phyloP scores from a whole-genome alignment of 2,329 filamentous ascomycete species.

The Bimuria novae-zelandiae region DNA sequence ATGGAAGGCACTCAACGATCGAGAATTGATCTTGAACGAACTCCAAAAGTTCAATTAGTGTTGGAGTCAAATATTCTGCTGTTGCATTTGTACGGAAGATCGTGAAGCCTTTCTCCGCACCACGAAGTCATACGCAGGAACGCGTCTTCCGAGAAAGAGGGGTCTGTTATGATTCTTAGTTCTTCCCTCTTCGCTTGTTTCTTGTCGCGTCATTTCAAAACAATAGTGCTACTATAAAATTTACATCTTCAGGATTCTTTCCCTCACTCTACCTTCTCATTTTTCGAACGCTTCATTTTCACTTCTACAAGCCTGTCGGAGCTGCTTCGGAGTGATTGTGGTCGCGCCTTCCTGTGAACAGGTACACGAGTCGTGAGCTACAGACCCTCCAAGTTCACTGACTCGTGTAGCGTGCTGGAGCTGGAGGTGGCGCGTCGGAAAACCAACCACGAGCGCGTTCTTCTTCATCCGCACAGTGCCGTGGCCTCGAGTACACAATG shows the following conservation, averaged over 20 bases:
- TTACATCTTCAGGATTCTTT: too few relatives aligned
- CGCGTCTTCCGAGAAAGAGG: constrained; percentile 10
- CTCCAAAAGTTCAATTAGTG: neutral
- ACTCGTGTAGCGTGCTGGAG: constrained; percentile 16
- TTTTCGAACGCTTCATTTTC: too few relatives aligned
- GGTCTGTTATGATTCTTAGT: neutral
- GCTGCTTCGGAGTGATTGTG: neutral
- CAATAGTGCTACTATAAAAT: too few relatives aligned
- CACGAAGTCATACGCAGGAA: neutral
- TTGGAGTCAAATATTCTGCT: neutral
- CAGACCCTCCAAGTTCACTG: constrained; percentile 10
- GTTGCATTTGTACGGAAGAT: constrained; percentile 11
- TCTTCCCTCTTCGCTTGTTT: too few relatives aligned
- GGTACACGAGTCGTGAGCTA: constrained; percentile 8
- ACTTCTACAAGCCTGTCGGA: too few relatives aligned
- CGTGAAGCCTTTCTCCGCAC: constrained; percentile 14
- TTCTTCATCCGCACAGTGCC: too few relatives aligned
- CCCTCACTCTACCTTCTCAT: too few relatives aligned
- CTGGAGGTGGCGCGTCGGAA: constrained; percentile 5
- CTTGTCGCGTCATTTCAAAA: too few relatives aligned
- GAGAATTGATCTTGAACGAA: neutral
- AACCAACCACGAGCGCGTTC: constrained; percentile 5
- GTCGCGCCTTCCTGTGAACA: neutral
- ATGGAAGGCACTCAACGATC: neutral
- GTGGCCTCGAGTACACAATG: too few relatives aligned